A percentile compares a stretch with the other conserved stretches of the same genome.
These are phyloP conservation scores for Amanita pseudoporphyria DNA, from an alignment of 768 basidiomycete genomes.

Conservation along the genomic window DNA sequence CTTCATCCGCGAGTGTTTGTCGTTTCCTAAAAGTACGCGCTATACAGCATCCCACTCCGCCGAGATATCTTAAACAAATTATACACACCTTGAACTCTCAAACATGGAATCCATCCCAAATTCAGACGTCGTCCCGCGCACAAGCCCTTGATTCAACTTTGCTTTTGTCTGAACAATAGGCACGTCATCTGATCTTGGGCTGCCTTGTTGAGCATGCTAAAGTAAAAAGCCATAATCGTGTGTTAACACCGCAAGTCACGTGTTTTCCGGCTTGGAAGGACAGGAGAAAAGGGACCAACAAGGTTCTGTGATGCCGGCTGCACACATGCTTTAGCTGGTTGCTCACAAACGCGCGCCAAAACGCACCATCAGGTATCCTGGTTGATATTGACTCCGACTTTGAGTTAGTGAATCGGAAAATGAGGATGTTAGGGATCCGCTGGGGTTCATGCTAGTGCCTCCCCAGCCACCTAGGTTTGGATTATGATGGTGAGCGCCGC, in stretches of 20 bases:
- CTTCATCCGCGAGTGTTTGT: conserved; percentile 60
- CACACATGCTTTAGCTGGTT: not conserved
- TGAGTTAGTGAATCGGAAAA: conserved; percentile 63
- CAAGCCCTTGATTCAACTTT: conserved; percentile 62
- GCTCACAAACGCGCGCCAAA: not conserved
- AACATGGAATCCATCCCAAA: conserved; percentile 87
- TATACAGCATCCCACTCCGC: not conserved
- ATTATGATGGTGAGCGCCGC: conserved; percentile 36
- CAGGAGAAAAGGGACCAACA: not conserved
- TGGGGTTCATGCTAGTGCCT: conserved; percentile 27
- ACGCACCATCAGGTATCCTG: conserved; percentile 72
- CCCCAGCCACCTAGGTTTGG: conserved; percentile 46
- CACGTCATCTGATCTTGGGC: conserved; percentile 60
- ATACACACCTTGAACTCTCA: conserved; percentile 50
- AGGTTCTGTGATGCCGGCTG: conserved; percentile 49
- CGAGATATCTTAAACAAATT: conserved; percentile 3
- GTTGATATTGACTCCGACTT: conserved; percentile 69
- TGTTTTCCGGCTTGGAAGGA: conserved; percentile 27
- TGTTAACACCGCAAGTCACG: conserved; percentile 17
- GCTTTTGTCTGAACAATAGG: conserved; percentile 75
- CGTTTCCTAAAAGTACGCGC: conserved; percentile 34
- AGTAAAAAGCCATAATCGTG: conserved; percentile 4
- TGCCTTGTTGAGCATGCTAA: conserved; percentile 41
- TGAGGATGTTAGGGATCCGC: conserved; percentile 35
- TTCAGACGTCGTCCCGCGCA: conserved; percentile 54